Evolutionary conservation across 169 alveolate genomes (phyloP).

Genomic region (Plasmodium falciparum): DNA sequence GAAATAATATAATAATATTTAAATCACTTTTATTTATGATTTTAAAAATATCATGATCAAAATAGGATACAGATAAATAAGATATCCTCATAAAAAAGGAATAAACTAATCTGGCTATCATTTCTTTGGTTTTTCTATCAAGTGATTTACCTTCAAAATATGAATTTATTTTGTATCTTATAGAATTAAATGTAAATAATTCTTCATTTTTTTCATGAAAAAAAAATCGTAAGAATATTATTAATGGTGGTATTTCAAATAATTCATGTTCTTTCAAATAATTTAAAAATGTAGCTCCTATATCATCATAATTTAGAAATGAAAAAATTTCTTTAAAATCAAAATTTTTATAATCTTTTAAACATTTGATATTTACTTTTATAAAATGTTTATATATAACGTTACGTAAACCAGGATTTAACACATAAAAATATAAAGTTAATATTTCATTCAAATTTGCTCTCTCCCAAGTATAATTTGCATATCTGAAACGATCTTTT

Average conservation of each 20-base stretch:
- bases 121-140: constrained; percentile 17
- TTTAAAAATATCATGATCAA: constrained; percentile 8
- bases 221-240: constrained; percentile 15
- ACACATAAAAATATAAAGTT: constrained; percentile 9
- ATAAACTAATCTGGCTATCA: constrained; percentile 42
- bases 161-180: not conserved
- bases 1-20: constrained; percentile 19
- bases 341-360: constrained; percentile 5
- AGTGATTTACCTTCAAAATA: not conserved
- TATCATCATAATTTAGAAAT: not conserved
- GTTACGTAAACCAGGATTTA: constrained; percentile 16
- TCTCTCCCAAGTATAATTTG: not conserved
- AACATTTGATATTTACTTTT: constrained; percentile 3
- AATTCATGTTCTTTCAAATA: not conserved
- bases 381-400: constrained; percentile 4
- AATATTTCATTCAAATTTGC: not conserved
- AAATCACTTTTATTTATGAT: constrained; percentile 26
- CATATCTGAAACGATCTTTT: not conserved
- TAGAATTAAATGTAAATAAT: constrained; percentile 28
- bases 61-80: constrained; percentile 24
- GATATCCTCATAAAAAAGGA: constrained; percentile 30
- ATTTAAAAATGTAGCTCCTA: not conserved
- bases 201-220: constrained; percentile 12
- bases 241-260: constrained; percentile 5
- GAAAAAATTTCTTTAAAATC: constrained; percentile 17